Evolutionary conservation across 2,329 filamentous ascomycete genomes (phyloP), one percentile per base, ranked within the genome.

Genomic region (Diaporthe australafricana): DNA sequence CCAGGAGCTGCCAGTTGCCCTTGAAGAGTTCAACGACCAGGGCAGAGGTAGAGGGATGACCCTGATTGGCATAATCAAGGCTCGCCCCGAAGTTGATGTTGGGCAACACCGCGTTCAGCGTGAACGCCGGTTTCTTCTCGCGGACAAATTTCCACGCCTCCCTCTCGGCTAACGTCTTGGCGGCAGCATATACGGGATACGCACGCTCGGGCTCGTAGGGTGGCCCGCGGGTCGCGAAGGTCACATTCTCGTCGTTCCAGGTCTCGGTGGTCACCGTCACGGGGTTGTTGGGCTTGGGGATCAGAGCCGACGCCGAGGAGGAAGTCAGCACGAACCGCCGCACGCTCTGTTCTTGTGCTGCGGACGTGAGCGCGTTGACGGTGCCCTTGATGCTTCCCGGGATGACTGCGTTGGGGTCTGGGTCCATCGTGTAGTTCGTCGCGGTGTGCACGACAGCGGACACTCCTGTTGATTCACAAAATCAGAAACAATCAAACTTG

Each of bases 231-330:
- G n/a, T n/a, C n/a, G n/a, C 40, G 40, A 16, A 45, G 40, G 40
- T 17, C 4, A 45, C 22, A 12, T 48, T 32, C 25, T 65, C 60
- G 40, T 48, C 9, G 65, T 78, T 79, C 81, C 80, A 81, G 45
- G 80, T 76, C 25, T 75, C 75, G 11, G 74, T 73, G 3, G 78
- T 81, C 68, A 84, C 81, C 4, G 77, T 75, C 47, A 83, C 85
- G 63, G 84, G 81, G 12, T 22, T 30, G 12, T 30, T 38, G 38
- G 25, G 2, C 5, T 3, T n/a, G 2, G n/a, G 35, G 27, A 42
- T 45, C 17, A 22, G n/a, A 9, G 22, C 60, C 12, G 60, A 25
- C 12, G 60, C 60, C 14, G n/a, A 48, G 42, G 60, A 65, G 14
- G 60, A 65, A 17, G 60, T 65, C 9, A 30, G 60, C 4, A 65